Conservation (phyloP, 139 green algal species). For the Chlamydomonas applanata region DNA sequence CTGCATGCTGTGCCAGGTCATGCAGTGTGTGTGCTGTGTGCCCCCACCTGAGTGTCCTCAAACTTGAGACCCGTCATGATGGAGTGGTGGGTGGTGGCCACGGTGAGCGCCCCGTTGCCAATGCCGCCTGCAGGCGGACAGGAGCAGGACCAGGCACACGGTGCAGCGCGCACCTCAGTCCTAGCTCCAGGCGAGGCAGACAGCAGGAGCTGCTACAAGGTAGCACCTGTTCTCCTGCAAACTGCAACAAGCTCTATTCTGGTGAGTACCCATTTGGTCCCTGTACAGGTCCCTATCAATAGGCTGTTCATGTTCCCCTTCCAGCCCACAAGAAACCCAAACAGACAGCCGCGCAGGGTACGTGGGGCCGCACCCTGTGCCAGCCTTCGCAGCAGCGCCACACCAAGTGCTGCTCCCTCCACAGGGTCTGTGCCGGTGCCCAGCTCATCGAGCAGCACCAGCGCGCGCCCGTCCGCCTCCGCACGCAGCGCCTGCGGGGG, state of each 20-base stretch:
- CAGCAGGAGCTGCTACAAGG: too few species aligned
- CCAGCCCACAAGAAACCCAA: not conserved
- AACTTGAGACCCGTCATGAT: constrained; percentile 79
- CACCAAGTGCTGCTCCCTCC: constrained; percentile 89
- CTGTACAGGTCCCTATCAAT: too few species aligned
- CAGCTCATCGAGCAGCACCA: constrained; percentile 96
- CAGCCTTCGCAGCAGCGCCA: constrained; percentile 70
- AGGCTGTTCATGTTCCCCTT: too few species aligned
- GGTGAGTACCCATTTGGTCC: too few species aligned
- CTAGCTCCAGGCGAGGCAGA: too few species aligned
- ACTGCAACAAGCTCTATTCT: too few species aligned
- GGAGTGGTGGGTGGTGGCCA: constrained; percentile 82
- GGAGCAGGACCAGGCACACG: too few species aligned
- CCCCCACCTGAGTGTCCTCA: constrained; percentile 47
- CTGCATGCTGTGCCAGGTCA: too few species aligned
- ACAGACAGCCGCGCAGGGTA: not conserved
- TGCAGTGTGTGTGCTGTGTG: too few species aligned
- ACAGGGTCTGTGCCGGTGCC: constrained; percentile 91
- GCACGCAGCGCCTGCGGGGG: constrained; percentile 54
- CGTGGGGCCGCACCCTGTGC: constrained; percentile 28
- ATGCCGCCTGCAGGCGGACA: constrained; percentile 21
- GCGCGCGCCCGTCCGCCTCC: constrained; percentile 64
- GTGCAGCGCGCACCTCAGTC: too few species aligned
- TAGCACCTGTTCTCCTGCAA: too few species aligned
- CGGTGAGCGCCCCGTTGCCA: constrained; percentile 62